These are phyloP conservation scores for Theileria orientalis DNA, from an alignment of 169 alveolate species.

Conservation along the genomic window DNA sequence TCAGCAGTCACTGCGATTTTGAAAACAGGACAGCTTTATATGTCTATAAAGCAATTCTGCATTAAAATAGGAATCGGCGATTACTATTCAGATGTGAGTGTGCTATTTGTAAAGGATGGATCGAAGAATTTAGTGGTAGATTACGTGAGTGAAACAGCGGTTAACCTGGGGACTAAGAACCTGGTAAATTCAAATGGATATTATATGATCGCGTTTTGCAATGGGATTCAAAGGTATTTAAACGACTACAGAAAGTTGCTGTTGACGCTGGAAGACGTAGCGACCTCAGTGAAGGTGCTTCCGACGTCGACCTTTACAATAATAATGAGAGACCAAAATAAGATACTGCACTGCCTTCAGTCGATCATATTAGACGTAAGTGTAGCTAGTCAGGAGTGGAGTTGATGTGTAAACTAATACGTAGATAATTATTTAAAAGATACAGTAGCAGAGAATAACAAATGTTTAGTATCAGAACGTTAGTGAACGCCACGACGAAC, in stretches of 20 bases:
- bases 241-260: conserved; percentile 54
- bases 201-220: conserved; percentile 64
- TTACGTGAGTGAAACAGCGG: not conserved
- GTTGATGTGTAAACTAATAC: no score
- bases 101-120: not conserved
- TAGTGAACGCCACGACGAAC: no score
- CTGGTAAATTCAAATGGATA: conserved; percentile 28
- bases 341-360: conserved; percentile 48
- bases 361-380: no score
- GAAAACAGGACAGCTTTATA: conserved; percentile 44
- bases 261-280: conserved; percentile 59
- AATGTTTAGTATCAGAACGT: no score
- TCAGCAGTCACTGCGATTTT: no score
- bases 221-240: conserved; percentile 66
- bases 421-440: no score
- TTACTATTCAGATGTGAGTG: conserved; percentile 38
- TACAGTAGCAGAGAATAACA: no score
- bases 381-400: no score
- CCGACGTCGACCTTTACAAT: conserved; percentile 66
- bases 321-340: conserved; percentile 65
- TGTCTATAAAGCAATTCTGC: conserved; percentile 21
- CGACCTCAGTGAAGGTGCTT: conserved; percentile 61
- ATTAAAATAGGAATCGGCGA: conserved; percentile 38
- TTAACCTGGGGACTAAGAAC: not conserved
- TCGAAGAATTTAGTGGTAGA: not conserved